Evolutionary conservation across 108 stramenopile species (phyloP).

Genomic region (Aurantiochytrium sp.): DNA sequence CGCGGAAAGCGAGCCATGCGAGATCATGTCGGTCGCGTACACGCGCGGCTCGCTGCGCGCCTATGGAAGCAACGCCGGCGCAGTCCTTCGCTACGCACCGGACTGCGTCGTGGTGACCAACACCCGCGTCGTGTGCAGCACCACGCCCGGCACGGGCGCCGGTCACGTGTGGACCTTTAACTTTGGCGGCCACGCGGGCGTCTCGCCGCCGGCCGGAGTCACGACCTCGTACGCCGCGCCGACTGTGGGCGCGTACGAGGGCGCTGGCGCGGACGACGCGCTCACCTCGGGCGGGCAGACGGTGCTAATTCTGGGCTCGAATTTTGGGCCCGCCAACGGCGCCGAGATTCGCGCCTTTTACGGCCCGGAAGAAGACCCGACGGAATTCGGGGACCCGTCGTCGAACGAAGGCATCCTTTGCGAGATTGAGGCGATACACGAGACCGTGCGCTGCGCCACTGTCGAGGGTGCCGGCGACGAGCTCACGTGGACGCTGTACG

Average conservation of each 20-base stretch:
- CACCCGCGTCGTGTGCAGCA: slow-evolving; percentile 23
- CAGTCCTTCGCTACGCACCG: not conserved
- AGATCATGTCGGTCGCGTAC: slow-evolving; percentile 5
- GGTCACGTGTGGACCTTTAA: slow-evolving; percentile 29
- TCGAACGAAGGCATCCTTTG: not conserved
- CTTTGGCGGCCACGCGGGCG: slow-evolving; percentile 4
- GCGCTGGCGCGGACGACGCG: not conserved
- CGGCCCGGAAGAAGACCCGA: not conserved
- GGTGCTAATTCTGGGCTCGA: not conserved
- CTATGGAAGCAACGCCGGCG: not conserved
- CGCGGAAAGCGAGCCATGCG: not conserved
- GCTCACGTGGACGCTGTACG: slow-evolving; percentile 31
- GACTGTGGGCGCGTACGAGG: slow-evolving; percentile 25
- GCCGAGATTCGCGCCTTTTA: not conserved
- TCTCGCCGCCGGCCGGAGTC: not conserved
- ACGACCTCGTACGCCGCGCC: not conserved
- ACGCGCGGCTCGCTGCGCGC: not conserved
- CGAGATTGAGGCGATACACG: not conserved
- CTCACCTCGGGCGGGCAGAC: not conserved
- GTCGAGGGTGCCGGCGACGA: slow-evolving; percentile 38
- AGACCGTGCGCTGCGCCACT: slow-evolving; percentile 23
- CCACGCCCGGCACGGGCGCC: slow-evolving; percentile 39
- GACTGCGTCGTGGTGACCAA: slow-evolving; percentile 32
- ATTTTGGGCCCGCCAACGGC: slow-evolving; percentile 26
- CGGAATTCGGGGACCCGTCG: not conserved